Conservation (phyloP, 2,329 filamentous ascomycete genomes). For the Chaetomium olivaceum region DNA sequence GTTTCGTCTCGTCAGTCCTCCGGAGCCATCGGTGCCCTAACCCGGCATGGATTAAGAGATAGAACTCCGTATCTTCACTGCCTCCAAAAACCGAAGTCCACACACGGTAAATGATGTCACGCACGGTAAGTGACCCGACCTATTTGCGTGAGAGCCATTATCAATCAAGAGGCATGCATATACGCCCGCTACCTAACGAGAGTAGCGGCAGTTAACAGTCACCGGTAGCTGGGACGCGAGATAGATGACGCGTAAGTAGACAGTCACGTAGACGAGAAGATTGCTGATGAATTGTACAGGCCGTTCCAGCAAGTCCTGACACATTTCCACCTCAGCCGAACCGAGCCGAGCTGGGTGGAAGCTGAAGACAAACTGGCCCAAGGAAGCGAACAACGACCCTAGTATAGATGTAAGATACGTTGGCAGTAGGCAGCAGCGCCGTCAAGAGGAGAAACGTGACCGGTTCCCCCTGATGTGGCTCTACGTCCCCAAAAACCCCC, state of each 20-base stretch:
- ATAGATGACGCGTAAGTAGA: neutral
- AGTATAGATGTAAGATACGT: conserved; percentile 14
- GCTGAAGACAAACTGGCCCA: neutral
- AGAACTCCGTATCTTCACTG: no score
- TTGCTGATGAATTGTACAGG: conserved; percentile 19
- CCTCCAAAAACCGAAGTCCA: no score
- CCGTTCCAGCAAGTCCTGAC: neutral
- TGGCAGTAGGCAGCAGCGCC: conserved; percentile 12
- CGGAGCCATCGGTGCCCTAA: neutral
- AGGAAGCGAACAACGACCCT: conserved; percentile 15
- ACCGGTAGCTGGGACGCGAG: neutral
- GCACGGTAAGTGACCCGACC: neutral
- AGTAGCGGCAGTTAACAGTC: neutral
- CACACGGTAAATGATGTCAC: no score
- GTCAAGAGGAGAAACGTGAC: conserved; percentile 6
- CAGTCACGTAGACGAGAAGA: conserved; percentile 11
- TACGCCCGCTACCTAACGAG: neutral
- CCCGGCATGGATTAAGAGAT: no score
- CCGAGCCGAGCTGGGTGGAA: neutral
- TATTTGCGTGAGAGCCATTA: neutral
- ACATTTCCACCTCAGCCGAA: neutral
- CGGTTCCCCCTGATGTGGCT: neutral
- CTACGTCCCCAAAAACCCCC: conserved; percentile 2
- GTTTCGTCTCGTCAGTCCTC: neutral
- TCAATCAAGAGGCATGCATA: neutral